A percentile compares a stretch with the other conserved stretches of the same genome.
These are phyloP conservation scores for Solanum lycopersicoides DNA, from an alignment of 257 asterid species.

Conservation along the genomic window DNA sequence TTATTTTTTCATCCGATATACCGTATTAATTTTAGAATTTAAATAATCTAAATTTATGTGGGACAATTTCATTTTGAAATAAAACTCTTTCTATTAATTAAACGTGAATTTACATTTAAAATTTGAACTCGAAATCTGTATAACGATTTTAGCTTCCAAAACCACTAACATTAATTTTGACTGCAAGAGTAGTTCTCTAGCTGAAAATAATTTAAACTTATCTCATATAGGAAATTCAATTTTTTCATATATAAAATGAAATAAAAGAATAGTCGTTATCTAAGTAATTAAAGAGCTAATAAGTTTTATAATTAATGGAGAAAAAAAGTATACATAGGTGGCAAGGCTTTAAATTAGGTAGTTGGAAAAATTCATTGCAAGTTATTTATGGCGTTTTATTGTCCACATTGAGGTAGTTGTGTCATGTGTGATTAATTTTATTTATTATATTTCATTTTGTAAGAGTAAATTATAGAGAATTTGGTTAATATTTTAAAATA, in stretches of 20 bases:
- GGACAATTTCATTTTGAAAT: not conserved
- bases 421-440: not conserved
- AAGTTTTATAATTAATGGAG: not conserved
- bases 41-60: rapidly evolving
- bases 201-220: not conserved
- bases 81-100: not conserved
- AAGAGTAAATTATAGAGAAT: no score
- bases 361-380: not conserved
- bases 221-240: not conserved
- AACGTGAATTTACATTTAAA: not conserved
- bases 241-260: not conserved
- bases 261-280: not conserved
- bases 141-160: not conserved
- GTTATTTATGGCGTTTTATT: not conserved
- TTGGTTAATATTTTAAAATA: no score
- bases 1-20: not conserved
- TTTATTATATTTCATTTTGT: no score
- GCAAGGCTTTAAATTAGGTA: not conserved
- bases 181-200: not conserved
- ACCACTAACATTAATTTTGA: not conserved
- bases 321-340: not conserved
- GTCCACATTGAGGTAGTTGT: not conserved
- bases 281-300: not conserved
- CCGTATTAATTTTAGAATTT: rapidly evolving
- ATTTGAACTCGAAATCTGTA: not conserved